Base-by-base conservation (phyloP, 2,329 filamentous ascomycete species). In the Gliomastix tumulicola region DNA sequence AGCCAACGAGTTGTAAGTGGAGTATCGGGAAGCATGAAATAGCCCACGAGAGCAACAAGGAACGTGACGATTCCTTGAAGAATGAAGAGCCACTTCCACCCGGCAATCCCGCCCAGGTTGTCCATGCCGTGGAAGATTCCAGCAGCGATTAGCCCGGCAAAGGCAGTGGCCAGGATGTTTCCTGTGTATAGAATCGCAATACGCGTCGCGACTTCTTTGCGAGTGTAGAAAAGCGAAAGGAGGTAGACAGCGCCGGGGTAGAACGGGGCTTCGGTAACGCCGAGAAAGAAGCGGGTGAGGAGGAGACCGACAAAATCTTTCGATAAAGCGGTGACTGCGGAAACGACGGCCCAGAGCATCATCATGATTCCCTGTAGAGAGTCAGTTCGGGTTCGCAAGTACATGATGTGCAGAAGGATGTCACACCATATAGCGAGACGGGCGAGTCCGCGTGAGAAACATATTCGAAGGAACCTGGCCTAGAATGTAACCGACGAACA, bases 31-130 rank as follows among this genome's bases (percentile, higher is more conserved):
- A 50, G 36, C 11, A 49, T 27, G 28, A 48, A 48, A 39, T 37
- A 48, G 6, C 41, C 44, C 10, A 33, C 15, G 27, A 49, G 20
- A 22, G 45, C 48, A 19, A 50, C 39, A 18, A 45, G 34, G 8
- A 47, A 44, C 15, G 48, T 50, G 16, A 50, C 65, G 6, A 64
- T 60, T 11, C 79, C 79, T 51, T 83, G 77, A 15, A 82, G 72
- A 30, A 84, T 79, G 55, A 84, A 84, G 0, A 83, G 63, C 50
- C 77, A 81, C 13, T 74, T 61, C 78, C 79, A 84, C 4, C 78
- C 79, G 4, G 65, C 58, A 4, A 81, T 56, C 1, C 78, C 79
- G 7, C 55, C 57, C 3, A 60, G 56, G 5, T 69, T 64, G 8
- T 51, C 44, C 33, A 54, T 47, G 3, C 41, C 41, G 36, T 48